Evolutionary conservation across 768 basidiomycete genomes (phyloP), one percentile per base, ranked within the genome.

Genomic region (Xerocomellus chrysenteron): DNA sequence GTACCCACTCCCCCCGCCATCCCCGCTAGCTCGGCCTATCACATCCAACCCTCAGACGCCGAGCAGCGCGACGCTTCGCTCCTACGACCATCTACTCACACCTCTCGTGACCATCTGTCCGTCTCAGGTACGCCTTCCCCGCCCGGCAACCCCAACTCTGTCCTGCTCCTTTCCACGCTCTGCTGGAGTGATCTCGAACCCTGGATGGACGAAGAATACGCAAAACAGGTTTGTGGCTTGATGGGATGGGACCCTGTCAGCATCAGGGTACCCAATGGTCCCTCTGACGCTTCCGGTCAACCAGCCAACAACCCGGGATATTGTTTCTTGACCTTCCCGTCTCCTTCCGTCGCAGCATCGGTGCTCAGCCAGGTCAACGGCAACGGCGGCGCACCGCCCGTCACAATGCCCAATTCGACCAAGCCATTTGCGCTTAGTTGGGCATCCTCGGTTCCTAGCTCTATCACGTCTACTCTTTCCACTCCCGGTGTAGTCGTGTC

Each of bases 171-270:
- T 68, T 81, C 80, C 57, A 88, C 90, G 41, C 82, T 93, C 63
- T 90, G 85, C 80, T 91, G 94, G 85, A 85, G 86, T 61, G 89
- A 92, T 66, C 82, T 96, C 52, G 94, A 96, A 73, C 85, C 88
- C 62, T 96, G 94, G 94, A 95, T 96, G 94, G 92, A 95, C 75
- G 92, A 94, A 82, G 88, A 91, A 70, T 96, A 94, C 78, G 90
- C 87, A 43, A 88, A 89, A 73, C 89, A 92, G 70, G 90, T 94
- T 66, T 92, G 92, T 73, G 75, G 72, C 44, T 76, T 93, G 68
- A 91, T 94, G 89, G 84, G 87, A 55, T 95, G 94, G 93, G 89
- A 92, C 56, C 82, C 86, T 16, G 78, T 84, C 67, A 80, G 70
- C 69, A 83, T 91, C 74, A 86, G 86, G 72, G 84, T 92, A 36